These are phyloP conservation scores for Cryptococcus jaspeensis DNA, from an alignment of 1,284 basidiomycete genomes.

Conservation along the genomic window DNA sequence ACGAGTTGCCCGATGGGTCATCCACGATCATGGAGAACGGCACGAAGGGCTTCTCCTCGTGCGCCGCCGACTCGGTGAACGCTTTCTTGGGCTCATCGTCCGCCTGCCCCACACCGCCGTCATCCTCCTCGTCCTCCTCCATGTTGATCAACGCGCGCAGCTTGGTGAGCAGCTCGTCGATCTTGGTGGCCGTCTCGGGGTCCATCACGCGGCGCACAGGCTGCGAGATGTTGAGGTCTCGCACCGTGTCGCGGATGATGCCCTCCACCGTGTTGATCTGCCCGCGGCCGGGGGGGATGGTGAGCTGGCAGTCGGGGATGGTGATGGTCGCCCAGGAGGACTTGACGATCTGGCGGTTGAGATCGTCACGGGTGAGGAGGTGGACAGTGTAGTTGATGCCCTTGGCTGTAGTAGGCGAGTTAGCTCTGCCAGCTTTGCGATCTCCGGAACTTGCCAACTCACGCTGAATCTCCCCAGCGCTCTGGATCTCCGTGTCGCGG, in stretches of 20 bases:
- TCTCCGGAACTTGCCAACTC: conserved; percentile 34
- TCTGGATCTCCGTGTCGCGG: conserved; percentile 92
- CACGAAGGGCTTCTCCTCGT: conserved; percentile 58
- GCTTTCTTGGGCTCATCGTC: conserved; percentile 30
- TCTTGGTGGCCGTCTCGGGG: conserved; percentile 71
- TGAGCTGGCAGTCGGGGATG: conserved; percentile 87
- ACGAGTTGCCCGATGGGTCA: conserved; percentile 94
- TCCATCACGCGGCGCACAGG: conserved; percentile 82
- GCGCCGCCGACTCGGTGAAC: conserved; percentile 44
- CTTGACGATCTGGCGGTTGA: conserved; percentile 92
- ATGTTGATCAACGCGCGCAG: conserved; percentile 71
- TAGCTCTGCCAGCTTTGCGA: not conserved
- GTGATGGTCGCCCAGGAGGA: conserved; percentile 76
- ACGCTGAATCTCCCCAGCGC: conserved; percentile 86
- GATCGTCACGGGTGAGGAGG: conserved; percentile 71
- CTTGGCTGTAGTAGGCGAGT: conserved; percentile 42
- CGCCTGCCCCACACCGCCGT: conserved; percentile 40
- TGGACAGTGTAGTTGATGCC: conserved; percentile 73
- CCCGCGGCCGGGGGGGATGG: conserved; percentile 82
- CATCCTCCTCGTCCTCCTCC: conserved; percentile 60
- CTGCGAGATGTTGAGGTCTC: conserved; percentile 82
- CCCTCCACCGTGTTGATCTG: conserved; percentile 97
- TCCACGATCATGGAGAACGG: conserved; percentile 84
- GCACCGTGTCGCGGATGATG: conserved; percentile 76
- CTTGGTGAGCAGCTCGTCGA: conserved; percentile 70